These are phyloP conservation scores for Aspergillus hancockii DNA, from an alignment of 495 filamentous ascomycete species.

Conservation along the genomic window DNA sequence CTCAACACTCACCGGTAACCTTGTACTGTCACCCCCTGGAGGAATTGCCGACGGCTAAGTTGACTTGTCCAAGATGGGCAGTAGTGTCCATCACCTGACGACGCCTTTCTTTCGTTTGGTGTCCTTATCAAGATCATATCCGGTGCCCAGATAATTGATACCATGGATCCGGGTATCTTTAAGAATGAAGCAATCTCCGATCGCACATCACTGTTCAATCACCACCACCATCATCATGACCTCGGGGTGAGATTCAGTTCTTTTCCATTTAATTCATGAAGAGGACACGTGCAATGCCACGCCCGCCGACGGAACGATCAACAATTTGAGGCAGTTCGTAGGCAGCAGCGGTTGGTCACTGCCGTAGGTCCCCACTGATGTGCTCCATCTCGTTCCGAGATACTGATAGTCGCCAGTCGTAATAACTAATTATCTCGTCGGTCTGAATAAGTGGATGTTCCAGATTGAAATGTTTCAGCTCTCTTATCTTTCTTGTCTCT, in stretches of 20 bases:
- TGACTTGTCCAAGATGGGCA: not conserved
- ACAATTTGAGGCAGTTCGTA: not conserved
- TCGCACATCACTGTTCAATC: not conserved
- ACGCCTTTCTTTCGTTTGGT: not conserved
- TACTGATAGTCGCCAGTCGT: not conserved
- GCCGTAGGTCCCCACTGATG: not conserved
- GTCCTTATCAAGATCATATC: not conserved
- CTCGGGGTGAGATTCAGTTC: not conserved
- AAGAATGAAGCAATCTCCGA: not conserved
- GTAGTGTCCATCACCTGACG: not conserved
- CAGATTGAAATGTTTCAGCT: not conserved
- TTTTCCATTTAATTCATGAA: not conserved
- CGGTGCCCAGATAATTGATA: not conserved
- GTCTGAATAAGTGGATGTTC: not conserved
- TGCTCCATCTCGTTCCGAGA: not conserved
- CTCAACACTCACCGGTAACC: constrained; percentile 1
- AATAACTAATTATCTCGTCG: too few species aligned
- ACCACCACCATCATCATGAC: not conserved
- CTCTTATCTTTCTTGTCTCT: not conserved
- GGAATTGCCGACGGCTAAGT: constrained; percentile 1
- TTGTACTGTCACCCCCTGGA: not conserved
- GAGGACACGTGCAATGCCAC: not conserved
- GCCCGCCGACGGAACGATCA: not conserved
- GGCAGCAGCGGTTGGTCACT: not conserved
- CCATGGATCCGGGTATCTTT: not conserved